phyloP scores from a whole-genome alignment of 257 asterid species.

The Nicotiana paniculata region DNA sequence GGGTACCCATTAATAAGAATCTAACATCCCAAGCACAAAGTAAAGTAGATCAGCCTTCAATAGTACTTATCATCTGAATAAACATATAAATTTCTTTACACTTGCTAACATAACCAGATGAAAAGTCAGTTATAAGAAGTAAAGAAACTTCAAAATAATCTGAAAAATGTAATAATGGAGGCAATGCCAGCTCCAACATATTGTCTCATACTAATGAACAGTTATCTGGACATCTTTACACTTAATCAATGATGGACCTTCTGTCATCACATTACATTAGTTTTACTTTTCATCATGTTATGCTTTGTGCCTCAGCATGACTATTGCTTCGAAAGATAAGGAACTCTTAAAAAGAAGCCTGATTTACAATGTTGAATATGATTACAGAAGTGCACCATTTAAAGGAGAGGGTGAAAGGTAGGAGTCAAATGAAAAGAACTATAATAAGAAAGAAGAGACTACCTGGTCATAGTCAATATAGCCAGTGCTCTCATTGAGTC shows the following conservation, averaged over 20 bases:
- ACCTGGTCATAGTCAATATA: conserved; percentile 97
- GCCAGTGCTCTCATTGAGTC: conserved; percentile 87
- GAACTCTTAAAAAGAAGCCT: neutral
- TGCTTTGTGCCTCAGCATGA: neutral
- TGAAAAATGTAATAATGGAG: neutral
- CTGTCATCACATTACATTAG: neutral
- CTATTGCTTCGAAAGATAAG: neutral
- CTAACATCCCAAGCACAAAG: neutral
- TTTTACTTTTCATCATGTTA: neutral
- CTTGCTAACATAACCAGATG: neutral
- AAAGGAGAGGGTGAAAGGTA: neutral
- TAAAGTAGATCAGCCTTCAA: neutral
- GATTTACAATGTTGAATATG: neutral
- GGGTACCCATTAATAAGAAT: neutral
- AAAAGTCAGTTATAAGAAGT: neutral
- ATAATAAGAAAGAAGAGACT: neutral
- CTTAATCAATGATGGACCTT: neutral
- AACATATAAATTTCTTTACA: neutral
- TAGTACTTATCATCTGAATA: neutral
- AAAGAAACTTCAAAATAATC: neutral
- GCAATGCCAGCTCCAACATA: neutral
- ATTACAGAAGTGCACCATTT: neutral
- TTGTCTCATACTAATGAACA: neutral
- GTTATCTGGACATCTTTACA: neutral
- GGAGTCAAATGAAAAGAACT: neutral